Percentiles rank a stretch among this genome's conserved stretches.
Conservation (phyloP, 148 eudicot genomes). For the Nepenthes mirabilis region DNA sequence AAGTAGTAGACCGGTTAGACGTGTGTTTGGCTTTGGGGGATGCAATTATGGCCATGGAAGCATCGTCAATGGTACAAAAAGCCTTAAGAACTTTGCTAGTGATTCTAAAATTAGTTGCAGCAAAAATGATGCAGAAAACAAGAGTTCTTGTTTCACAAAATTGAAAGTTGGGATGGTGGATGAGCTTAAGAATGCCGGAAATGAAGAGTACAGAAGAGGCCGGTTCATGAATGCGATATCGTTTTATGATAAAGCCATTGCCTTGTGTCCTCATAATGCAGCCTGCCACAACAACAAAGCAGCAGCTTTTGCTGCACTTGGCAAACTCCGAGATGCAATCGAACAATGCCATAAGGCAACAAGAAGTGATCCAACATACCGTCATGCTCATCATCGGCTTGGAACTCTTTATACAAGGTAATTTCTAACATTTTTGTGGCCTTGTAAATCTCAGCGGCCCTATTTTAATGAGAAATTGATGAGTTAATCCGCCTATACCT, state of each 20-base stretch:
- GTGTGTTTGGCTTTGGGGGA: slow-evolving; percentile 13
- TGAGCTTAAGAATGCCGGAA: slow-evolving; percentile 32
- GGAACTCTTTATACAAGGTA: slow-evolving; percentile 36
- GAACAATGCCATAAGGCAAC: slow-evolving; percentile 33
- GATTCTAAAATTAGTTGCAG: background rate
- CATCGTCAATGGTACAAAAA: slow-evolving; percentile 24
- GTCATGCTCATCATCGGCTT: slow-evolving; percentile 33
- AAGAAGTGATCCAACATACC: slow-evolving; percentile 20
- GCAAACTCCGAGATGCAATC: slow-evolving; percentile 30
- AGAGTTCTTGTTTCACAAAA: slow-evolving; percentile 8
- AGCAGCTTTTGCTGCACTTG: slow-evolving; percentile 32
- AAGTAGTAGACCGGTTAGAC: background rate
- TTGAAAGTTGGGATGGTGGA: slow-evolving; percentile 9
- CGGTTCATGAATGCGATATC: slow-evolving; percentile 18
- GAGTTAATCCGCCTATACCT: too few relatives aligned
- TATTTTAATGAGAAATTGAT: too few relatives aligned
- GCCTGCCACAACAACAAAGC: slow-evolving; percentile 29
- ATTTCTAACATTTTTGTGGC: background rate
- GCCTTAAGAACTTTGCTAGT: slow-evolving; percentile 2
- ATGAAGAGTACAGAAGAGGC: slow-evolving; percentile 32
- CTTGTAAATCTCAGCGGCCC: background rate
- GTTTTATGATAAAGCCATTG: slow-evolving; percentile 28
- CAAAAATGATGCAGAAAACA: slow-evolving; percentile 5
- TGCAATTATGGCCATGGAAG: slow-evolving; percentile 41
- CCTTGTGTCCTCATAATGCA: slow-evolving; percentile 26